phyloP scores from a whole-genome alignment of 2,329 filamentous ascomycete species.

The Sodiomyces alkalinus region DNA sequence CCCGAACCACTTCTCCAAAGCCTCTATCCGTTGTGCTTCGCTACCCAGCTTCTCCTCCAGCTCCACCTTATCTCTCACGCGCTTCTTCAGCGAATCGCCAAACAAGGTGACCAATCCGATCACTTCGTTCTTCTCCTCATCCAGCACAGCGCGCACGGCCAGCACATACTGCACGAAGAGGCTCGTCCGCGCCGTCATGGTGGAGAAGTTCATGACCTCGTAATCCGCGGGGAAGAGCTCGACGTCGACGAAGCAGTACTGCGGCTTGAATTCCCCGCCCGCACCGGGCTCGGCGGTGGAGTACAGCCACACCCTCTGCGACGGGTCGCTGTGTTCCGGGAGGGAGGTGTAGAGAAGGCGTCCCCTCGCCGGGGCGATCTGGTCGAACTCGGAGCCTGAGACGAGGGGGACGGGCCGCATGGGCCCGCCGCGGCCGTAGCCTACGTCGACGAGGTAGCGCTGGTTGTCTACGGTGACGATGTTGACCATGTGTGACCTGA shows the following conservation, averaged over 20 bases:
- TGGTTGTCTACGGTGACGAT: slow-evolving; percentile 36
- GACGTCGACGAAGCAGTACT: slow-evolving; percentile 35
- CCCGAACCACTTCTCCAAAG: slow-evolving; percentile 32
- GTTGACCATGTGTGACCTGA: slow-evolving; percentile 45
- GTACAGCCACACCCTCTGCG: slow-evolving; percentile 24
- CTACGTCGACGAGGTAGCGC: slow-evolving; percentile 40
- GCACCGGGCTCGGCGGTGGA: slow-evolving; percentile 13
- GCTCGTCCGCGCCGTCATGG: slow-evolving; percentile 18
- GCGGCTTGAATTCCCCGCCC: slow-evolving; percentile 23
- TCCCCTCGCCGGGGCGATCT: slow-evolving; percentile 28
- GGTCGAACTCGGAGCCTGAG: slow-evolving; percentile 12
- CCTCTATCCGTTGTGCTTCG: slow-evolving; percentile 32
- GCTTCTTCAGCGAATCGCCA: slow-evolving; percentile 27
- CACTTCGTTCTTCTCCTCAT: slow-evolving; percentile 5
- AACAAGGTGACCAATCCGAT: slow-evolving; percentile 28
- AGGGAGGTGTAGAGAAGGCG: slow-evolving; percentile 23
- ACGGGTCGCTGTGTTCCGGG: slow-evolving; percentile 15
- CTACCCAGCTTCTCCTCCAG: slow-evolving; percentile 24
- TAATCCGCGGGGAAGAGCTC: slow-evolving; percentile 32
- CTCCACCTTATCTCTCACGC: slow-evolving; percentile 20
- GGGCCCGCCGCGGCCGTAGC: slow-evolving; percentile 36
- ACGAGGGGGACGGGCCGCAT: slow-evolving; percentile 17
- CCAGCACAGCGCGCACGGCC: slow-evolving; percentile 15
- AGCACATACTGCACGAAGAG: slow-evolving; percentile 22
- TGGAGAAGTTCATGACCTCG: slow-evolving; percentile 27